Conservation (phyloP, 2,329 filamentous ascomycete genomes). For the Ascochyta koolunga region DNA sequence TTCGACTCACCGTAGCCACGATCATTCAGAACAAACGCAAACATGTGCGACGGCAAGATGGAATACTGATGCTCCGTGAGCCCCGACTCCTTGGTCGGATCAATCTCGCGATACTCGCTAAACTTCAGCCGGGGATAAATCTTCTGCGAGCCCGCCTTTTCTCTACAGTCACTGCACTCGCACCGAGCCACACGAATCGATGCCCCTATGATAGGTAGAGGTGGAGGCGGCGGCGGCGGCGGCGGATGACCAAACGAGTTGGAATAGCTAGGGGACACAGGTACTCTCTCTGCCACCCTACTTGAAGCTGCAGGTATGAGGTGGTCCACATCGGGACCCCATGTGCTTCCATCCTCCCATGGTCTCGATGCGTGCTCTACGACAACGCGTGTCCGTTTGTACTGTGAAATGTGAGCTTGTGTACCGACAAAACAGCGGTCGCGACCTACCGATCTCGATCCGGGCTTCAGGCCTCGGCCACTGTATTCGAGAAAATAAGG, state of each 20-base stretch:
- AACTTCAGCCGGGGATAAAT: neutral
- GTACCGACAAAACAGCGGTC: too few relatives aligned
- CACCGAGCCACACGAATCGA: neutral
- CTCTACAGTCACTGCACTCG: neutral
- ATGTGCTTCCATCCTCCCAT: neutral
- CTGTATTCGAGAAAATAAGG: neutral
- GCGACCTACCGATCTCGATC: neutral
- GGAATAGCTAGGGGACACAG: too few relatives aligned
- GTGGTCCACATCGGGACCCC: neutral
- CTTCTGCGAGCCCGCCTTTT: neutral
- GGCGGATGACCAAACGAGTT: too few relatives aligned
- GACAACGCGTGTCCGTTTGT: neutral
- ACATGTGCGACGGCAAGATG: constrained; percentile 13
- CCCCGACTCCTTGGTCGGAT: neutral
- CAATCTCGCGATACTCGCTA: neutral
- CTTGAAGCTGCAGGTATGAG: too few relatives aligned
- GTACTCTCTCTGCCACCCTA: too few relatives aligned
- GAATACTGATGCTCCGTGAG: constrained; percentile 5
- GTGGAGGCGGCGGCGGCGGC: too few relatives aligned
- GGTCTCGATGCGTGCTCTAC: neutral
- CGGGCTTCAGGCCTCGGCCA: neutral
- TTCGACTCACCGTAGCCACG: constrained; percentile 9
- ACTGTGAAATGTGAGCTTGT: neutral
- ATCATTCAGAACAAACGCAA: constrained; percentile 12
- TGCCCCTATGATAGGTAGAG: neutral